phyloP scores from a whole-genome alignment of 768 basidiomycete genomes.

The Naganishia randhawae region DNA sequence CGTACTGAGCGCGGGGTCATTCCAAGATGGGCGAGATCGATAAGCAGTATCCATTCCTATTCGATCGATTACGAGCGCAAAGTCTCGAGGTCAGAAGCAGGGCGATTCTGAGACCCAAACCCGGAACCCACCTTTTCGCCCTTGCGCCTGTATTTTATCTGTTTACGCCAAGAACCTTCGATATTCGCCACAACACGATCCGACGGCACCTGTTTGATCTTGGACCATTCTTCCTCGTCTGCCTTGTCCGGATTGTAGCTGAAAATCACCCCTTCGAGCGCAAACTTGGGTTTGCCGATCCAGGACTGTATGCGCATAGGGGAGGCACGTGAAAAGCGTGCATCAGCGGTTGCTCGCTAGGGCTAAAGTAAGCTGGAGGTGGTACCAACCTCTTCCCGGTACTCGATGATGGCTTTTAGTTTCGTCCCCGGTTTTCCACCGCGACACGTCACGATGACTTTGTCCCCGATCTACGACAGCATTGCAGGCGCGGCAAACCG shows the following conservation, averaged over 20 bases:
- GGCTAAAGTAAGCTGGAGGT: slow-evolving; percentile 31
- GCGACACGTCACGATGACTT: slow-evolving; percentile 63
- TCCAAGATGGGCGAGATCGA: slow-evolving; percentile 70
- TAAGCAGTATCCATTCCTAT: slow-evolving; percentile 63
- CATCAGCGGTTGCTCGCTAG: slow-evolving; percentile 27
- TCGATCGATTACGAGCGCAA: no score
- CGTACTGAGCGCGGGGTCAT: slow-evolving; percentile 79
- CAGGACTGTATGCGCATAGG: slow-evolving; percentile 60
- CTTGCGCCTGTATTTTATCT: slow-evolving; percentile 68
- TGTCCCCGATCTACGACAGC: slow-evolving; percentile 35
- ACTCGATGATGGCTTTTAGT: slow-evolving; percentile 80
- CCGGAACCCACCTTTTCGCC: slow-evolving; percentile 50
- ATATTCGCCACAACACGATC: slow-evolving; percentile 72
- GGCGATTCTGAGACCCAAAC: background rate
- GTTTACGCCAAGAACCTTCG: slow-evolving; percentile 82
- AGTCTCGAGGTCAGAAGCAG: no score
- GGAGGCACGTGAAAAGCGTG: slow-evolving; percentile 22
- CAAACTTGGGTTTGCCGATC: slow-evolving; percentile 81
- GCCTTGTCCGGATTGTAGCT: slow-evolving; percentile 64
- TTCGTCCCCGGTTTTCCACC: slow-evolving; percentile 61
- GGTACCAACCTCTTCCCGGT: slow-evolving; percentile 84
- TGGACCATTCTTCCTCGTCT: slow-evolving; percentile 49
- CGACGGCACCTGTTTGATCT: slow-evolving; percentile 81
- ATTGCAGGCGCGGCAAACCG: no score
- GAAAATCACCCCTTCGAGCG: slow-evolving; percentile 84